These are phyloP conservation scores for Silybum marianum DNA, from an alignment of 129 eudicot genomes.

Conservation along the genomic window DNA sequence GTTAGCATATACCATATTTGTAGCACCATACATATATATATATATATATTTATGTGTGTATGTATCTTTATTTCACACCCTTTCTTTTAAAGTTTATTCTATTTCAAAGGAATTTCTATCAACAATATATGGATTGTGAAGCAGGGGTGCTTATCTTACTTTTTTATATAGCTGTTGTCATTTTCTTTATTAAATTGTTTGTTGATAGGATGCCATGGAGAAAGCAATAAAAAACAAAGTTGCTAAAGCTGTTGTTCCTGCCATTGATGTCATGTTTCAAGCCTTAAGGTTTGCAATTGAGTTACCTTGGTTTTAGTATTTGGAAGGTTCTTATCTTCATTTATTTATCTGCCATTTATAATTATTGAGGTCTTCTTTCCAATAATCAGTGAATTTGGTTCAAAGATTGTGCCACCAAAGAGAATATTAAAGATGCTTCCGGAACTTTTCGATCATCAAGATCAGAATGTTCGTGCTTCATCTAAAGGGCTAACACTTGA, in stretches of 20 bases:
- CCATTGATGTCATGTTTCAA: constrained; percentile 99
- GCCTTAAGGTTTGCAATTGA: constrained; percentile 72
- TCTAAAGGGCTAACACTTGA: constrained; percentile 97
- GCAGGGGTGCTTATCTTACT: background rate
- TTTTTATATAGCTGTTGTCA: background rate
- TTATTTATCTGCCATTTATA: background rate
- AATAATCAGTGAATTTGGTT: constrained; percentile 84
- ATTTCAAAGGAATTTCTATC: too few species aligned
- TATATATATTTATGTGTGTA: too few species aligned
- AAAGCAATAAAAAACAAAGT: constrained; percentile 96
- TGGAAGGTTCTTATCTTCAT: background rate
- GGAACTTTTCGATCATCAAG: constrained; percentile 98
- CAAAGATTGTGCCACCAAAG: constrained; percentile 94
- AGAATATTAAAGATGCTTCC: constrained; percentile 99
- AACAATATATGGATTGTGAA: background rate
- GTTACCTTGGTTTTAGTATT: background rate
- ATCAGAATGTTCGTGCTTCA: constrained; percentile 98
- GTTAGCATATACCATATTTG: background rate
- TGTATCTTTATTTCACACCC: background rate
- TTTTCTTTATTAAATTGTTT: constrained; percentile 6
- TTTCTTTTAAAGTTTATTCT: background rate
- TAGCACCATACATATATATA: background rate
- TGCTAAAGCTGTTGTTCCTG: constrained; percentile 99
- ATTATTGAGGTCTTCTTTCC: constrained; percentile 12
- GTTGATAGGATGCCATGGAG: constrained; percentile 93